Evolutionary conservation across 164 flowering plant genomes (phyloP).

Genomic region (Vitis amurensis): DNA sequence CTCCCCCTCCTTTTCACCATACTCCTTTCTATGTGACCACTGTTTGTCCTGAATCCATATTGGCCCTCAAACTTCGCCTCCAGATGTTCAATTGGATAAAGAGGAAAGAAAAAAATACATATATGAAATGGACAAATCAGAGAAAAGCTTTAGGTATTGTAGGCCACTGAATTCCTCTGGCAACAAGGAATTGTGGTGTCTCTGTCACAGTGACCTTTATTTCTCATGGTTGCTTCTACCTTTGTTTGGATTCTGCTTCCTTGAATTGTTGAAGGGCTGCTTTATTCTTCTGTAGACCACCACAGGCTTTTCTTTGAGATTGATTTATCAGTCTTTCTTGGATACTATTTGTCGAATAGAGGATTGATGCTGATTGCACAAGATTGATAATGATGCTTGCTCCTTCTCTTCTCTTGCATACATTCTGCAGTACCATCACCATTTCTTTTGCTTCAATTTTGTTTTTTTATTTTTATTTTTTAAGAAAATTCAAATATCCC

Average conservation of each 20-base stretch:
- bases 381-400: background rate
- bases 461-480: too few species aligned
- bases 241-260: background rate
- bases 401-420: too few species aligned
- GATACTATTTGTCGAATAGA: background rate
- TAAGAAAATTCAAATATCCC: too few species aligned
- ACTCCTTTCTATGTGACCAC: conserved; percentile 6
- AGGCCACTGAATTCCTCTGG: conserved; percentile 7
- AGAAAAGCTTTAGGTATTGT: background rate
- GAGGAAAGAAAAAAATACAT: background rate
- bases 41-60: conserved; percentile 1
- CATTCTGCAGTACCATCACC: too few species aligned
- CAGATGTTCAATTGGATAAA: conserved; percentile 7
- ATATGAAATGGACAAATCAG: conserved; percentile 16
- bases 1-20: conserved; percentile 10
- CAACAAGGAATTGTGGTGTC: conserved; percentile 3
- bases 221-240: background rate
- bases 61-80: conserved; percentile 5
- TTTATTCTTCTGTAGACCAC: conserved; percentile 8
- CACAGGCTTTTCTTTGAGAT: conserved; percentile 4
- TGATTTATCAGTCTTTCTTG: conserved; percentile 2
- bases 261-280: conserved; percentile 6
- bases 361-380: background rate
- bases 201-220: conserved; percentile 9
- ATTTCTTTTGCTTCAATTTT: too few species aligned